These are phyloP conservation scores for Geum urbanum DNA, from an alignment of 306 rosid genomes.

Conservation along the genomic window DNA sequence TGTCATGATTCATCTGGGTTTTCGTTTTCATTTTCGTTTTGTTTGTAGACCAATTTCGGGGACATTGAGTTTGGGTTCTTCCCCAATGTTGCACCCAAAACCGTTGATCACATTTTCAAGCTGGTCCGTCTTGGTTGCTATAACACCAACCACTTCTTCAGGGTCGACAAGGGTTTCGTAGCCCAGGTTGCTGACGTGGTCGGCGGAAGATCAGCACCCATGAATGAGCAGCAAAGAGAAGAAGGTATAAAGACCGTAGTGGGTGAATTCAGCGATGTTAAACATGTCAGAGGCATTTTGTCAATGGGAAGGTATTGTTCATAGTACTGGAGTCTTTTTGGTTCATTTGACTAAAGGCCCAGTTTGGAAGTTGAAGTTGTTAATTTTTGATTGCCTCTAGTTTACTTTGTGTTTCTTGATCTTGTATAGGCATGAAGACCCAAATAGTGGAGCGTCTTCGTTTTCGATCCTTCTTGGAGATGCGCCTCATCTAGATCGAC, in stretches of 20 bases:
- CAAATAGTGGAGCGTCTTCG: constrained; percentile 74
- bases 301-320: constrained; percentile 86
- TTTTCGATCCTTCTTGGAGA: constrained; percentile 85
- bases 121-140: constrained; percentile 90
- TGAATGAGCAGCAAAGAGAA: constrained; percentile 71
- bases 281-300: constrained; percentile 90
- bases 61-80: constrained; percentile 95
- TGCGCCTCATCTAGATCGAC: constrained; percentile 91
- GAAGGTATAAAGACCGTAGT: constrained; percentile 67
- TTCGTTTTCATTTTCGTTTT: too few species aligned
- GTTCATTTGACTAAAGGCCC: background rate
- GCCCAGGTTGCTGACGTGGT: constrained; percentile 92
- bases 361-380: background rate
- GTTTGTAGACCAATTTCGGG: constrained; percentile 72
- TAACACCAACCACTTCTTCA: constrained; percentile 82
- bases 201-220: constrained; percentile 71
- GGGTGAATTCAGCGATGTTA: constrained; percentile 83
- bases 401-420: constrained; percentile 10
- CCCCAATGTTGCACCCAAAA: constrained; percentile 80
- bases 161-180: constrained; percentile 97
- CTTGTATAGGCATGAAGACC: constrained; percentile 60
- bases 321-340: background rate
- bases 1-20: background rate
- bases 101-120: constrained; percentile 89
- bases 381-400: constrained; percentile 3